Conservation (phyloP, 768 basidiomycete species). For the Naganishia onofrii region DNA sequence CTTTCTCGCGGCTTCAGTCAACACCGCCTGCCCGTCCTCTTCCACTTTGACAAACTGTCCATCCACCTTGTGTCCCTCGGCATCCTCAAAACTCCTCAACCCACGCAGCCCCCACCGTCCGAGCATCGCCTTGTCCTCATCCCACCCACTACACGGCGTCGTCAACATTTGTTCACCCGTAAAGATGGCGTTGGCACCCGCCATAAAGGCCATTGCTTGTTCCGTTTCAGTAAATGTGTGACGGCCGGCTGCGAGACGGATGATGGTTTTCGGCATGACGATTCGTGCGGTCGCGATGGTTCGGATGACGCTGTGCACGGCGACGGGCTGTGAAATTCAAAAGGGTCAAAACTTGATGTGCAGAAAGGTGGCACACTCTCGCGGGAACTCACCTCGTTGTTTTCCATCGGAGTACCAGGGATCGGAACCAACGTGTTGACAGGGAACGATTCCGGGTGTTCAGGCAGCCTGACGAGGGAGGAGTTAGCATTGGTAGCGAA, state of each 20-base stretch:
- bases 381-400: conserved; percentile 67
- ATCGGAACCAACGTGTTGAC: conserved; percentile 97
- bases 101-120: conserved; percentile 85
- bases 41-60: conserved; percentile 20
- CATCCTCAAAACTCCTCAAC: conserved; percentile 83
- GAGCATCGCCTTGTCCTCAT: conserved; percentile 96
- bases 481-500: neutral
- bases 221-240: conserved; percentile 84
- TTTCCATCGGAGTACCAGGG: conserved; percentile 85
- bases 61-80: conserved; percentile 39
- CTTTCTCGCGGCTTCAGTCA: conserved; percentile 25
- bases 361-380: neutral
- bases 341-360: neutral
- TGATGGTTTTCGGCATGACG: conserved; percentile 85
- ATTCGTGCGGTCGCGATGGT: conserved; percentile 94
- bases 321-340: conserved; percentile 61
- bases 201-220: conserved; percentile 94
- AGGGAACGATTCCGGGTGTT: conserved; percentile 98
- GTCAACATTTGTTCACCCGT: conserved; percentile 98
- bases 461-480: conserved; percentile 66
- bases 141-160: conserved; percentile 96
- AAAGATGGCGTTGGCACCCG: conserved; percentile 95
- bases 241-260: conserved; percentile 89
- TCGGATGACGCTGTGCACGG: conserved; percentile 77
- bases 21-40: conserved; percentile 22